Base-by-base conservation (phyloP, 495 filamentous ascomycete species). In the Penicillium lividum region DNA sequence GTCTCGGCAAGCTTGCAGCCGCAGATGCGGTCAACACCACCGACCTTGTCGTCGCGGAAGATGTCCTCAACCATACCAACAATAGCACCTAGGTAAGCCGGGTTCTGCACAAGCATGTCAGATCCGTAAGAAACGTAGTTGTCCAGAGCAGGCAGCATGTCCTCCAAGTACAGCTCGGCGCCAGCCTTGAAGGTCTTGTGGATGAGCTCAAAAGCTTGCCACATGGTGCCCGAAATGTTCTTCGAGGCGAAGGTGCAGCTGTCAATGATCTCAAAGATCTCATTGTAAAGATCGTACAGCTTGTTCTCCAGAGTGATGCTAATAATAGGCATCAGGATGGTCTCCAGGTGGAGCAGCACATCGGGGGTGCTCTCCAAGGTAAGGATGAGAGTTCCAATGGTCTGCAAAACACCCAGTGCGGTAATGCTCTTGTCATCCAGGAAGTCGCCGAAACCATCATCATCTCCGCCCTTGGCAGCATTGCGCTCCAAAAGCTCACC, bases 181-280 rank as follows among this genome's bases (percentile, higher is more conserved):
- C 94, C 92, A 45, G 91, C 88, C 78, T 97, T 97, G 82, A 98
- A 98, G 8, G 93, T 96, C 61, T 89, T 84, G 71, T 98, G 95
- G 58, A 98, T 94, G 30, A 98, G 85, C 73, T 93, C 92, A 64
- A 98, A 98, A 3, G 95, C 92, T 68, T 92, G 85, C 94, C 94
- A 98, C 94, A 98, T 98, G 33, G 89, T 96, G 25, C 89, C 86
- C 4, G 94, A 96, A 58, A 98, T 97, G 36, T 83, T 82, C 77
- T 98, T 98, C 36, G 94, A 92, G 15, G 94, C 88, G 68, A 98
- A 98, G n/a, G 95, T 98, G 77, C 95, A 98, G 80, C 91, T 96
- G 71, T 98, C 94, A 64, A 98, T 95, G 65, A 98, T 98, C 73
- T 98, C 94, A 66, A 98, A 98, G 11, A 97, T 84, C 67, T 98